These are phyloP conservation scores for Wallacemonas sp. DNA, from an alignment of 208 protist species.

Conservation along the genomic window DNA sequence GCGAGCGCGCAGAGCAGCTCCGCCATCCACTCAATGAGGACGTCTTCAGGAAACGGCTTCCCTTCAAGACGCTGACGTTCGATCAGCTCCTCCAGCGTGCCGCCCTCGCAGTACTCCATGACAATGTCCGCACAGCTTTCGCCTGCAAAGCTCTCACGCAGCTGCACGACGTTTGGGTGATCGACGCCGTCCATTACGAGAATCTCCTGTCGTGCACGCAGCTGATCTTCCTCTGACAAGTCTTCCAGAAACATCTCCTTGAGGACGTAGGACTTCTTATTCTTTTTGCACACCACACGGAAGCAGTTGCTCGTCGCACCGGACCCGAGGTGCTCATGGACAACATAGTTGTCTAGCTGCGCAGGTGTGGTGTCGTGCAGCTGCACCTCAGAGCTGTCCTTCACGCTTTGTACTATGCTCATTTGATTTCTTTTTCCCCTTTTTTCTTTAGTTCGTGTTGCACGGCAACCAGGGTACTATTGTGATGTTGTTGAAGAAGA, in stretches of 20 bases:
- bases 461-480: too few relatives aligned
- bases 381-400: background rate
- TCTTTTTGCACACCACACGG: conserved; percentile 52
- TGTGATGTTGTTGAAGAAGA: too few relatives aligned
- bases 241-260: conserved; percentile 83
- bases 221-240: conserved; percentile 71
- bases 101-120: conserved; percentile 90
- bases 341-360: conserved; percentile 58
- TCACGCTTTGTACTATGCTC: background rate
- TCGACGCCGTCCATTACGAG: conserved; percentile 86
- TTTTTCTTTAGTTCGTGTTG: too few relatives aligned
- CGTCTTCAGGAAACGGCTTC: conserved; percentile 61
- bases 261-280: conserved; percentile 67
- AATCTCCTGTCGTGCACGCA: conserved; percentile 83
- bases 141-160: conserved; percentile 81
- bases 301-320: conserved; percentile 75
- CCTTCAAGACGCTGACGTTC: conserved; percentile 69
- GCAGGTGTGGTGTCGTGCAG: conserved; percentile 35
- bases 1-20: conserved; percentile 83
- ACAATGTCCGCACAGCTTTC: conserved; percentile 80
- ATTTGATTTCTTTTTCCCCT: too few relatives aligned
- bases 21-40: conserved; percentile 89
- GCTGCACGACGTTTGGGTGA: conserved; percentile 91
- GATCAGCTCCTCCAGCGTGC: conserved; percentile 87
- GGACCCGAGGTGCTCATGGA: conserved; percentile 67